These are phyloP conservation scores for Candida neerlandica DNA, from an alignment of 1,139 yeast genomes.

Conservation along the genomic window DNA sequence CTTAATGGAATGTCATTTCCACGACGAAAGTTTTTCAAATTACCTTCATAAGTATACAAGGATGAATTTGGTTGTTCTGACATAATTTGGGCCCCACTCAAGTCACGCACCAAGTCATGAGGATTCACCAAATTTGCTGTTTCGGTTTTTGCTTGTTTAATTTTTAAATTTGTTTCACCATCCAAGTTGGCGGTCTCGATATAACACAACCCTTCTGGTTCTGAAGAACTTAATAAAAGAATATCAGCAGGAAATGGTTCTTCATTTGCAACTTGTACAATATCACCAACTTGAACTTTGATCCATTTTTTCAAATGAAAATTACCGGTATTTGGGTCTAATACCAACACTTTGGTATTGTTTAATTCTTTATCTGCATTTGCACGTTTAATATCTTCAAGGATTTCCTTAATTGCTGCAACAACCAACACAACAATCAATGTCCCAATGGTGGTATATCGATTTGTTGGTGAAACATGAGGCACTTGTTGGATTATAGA, in stretches of 20 bases:
- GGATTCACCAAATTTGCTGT: slow-evolving; percentile 78
- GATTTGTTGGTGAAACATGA: slow-evolving; percentile 91
- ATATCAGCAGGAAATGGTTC: slow-evolving; percentile 96
- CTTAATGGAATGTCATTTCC: slow-evolving; percentile 58
- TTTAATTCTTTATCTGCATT: slow-evolving; percentile 88
- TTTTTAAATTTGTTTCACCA: slow-evolving; percentile 96
- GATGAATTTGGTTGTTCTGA: slow-evolving; percentile 96
- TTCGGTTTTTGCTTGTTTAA: slow-evolving; percentile 83
- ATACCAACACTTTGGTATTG: slow-evolving; percentile 71
- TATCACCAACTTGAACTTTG: slow-evolving; percentile 87
- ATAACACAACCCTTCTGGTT: slow-evolving; percentile 97
- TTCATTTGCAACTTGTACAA: slow-evolving; percentile 80
- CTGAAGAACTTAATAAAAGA: slow-evolving; percentile 82
- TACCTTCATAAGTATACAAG: slow-evolving; percentile 91
- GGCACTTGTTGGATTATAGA: slow-evolving; percentile 97
- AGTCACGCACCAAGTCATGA: slow-evolving; percentile 49
- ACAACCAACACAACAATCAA: slow-evolving; percentile 80
- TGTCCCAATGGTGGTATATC: slow-evolving; percentile 95
- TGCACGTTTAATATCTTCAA: slow-evolving; percentile 89
- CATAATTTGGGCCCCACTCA: slow-evolving; percentile 45
- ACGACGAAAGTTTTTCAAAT: slow-evolving; percentile 53
- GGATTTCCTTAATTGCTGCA: slow-evolving; percentile 87
- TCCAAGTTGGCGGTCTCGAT: slow-evolving; percentile 97
- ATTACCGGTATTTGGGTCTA: slow-evolving; percentile 60
- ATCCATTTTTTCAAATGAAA: slow-evolving; percentile 80